Conservation (phyloP, 2,329 filamentous ascomycete species). For the Thermothelomyces thermophilus region DNA sequence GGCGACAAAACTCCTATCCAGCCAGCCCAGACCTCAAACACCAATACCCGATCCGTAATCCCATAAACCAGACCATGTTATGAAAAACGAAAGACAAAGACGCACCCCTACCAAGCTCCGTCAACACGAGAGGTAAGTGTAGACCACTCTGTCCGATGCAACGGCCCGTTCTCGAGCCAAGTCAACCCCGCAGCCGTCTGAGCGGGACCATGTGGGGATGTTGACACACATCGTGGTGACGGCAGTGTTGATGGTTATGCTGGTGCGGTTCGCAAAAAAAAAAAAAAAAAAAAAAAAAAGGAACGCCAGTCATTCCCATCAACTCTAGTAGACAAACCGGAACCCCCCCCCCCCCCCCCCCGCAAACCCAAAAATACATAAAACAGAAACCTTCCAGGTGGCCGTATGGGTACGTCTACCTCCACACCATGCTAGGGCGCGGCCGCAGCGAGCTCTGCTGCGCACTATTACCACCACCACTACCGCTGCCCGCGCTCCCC, state of each 20-base stretch:
- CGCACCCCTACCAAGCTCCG: background rate
- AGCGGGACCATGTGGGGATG: no score
- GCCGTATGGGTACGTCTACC: background rate
- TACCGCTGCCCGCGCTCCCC: background rate
- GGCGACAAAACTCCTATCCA: constrained; percentile 1
- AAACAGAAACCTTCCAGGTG: background rate
- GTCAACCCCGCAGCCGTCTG: no score
- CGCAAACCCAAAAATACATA: no score
- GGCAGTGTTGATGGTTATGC: no score
- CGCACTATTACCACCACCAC: background rate
- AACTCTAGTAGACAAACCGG: no score
- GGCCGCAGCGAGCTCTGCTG: background rate
- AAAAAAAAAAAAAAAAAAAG: no score
- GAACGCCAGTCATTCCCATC: no score
- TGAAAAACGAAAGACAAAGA: background rate
- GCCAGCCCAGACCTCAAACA: background rate
- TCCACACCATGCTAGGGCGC: constrained; percentile 18
- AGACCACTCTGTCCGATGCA: background rate
- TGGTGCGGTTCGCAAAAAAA: no score
- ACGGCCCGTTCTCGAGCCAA: no score
- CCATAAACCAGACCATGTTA: constrained; percentile 11
- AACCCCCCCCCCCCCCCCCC: no score
- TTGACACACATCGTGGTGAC: no score
- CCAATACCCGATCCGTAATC: background rate
- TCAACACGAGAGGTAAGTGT: background rate